Base-by-base conservation (phyloP, 192 early-diverging fungal species). In the Spizellomyces punctatus region DNA sequence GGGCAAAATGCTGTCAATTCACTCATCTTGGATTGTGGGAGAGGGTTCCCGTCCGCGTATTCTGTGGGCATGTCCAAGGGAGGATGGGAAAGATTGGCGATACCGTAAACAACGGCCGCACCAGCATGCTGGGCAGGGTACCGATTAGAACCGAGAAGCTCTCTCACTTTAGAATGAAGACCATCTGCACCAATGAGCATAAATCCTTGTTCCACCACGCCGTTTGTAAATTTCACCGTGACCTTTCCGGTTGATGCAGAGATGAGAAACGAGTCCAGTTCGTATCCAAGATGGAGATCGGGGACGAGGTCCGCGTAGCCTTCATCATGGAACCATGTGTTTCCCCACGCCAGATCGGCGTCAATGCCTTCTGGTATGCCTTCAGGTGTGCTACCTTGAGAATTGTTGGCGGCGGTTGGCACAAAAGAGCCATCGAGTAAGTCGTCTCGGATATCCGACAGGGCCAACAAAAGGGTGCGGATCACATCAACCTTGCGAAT, bases 171-270 rank as follows among this genome's bases (percentile, higher is more conserved):
- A 48, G 85, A 86, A 50, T 82, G 47, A 16, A 75, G 47, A 16
- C 85, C 85, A 58, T 86, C 85, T 4, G 80, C 80, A 46, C 76
- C 80, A 72, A 86, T 71, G 10, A 86, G 54, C 67, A 86, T 72
- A 44, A 66, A 58, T 14, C 80, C 65, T 17, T 59, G 49, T 45
- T 81, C 82, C 14, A 70, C 71, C 16, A 60, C 47, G 16, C 82
- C 85, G 49, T 82, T 84, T 21, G 57, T 58, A 62, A 86, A 84
- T 49, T 64, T 62, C 10, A 75, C 69, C 6, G 76, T 79, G 5
- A 82, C 79, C 14, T 62, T 74, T 42, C 85, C 85, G 17, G 76
- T 67, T 47, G 58, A 55, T 19, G 78, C 74, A 50, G 80, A 80
- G 27, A 83, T 75, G 62, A 75, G 70, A 69, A 62, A 81, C 6